Base-by-base conservation (phyloP, 1,284 basidiomycete species). In the Melampsora americana region DNA sequence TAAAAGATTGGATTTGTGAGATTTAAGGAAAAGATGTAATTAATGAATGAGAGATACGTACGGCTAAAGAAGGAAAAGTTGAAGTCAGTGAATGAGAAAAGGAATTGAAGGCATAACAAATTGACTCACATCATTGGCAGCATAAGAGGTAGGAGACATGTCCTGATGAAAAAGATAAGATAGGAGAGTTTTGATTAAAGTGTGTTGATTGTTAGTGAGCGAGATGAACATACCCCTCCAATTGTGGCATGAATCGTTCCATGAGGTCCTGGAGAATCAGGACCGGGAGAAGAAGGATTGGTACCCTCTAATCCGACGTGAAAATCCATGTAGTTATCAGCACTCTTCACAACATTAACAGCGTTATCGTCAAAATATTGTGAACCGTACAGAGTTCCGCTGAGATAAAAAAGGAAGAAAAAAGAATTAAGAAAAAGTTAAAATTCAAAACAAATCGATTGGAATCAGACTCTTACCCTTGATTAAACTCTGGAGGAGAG, bases 121-220 rank as follows among this genome's bases (percentile, higher is more conserved):
- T 1, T 16, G 18, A 30, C 71, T 74, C 46, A 74, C 71, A 48
- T 74, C 71, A 28, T 74, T 74, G 12, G 71, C 60, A 5, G 71
- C 71, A 44, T 74, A 66, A 28, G 71, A 66, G 23, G 64, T 74
- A 18, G 71, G 71, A 11, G 65, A 67, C 71, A 74, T 74, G 39
- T 74, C 71, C 71, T 74, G 39, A n/a, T 1, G 23, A 20, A 5
- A 18, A 56, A n/a, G n/a, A 28, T 28, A 44, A 39, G 11, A 23
- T 9, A 4, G 30, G 23, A 50, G 32, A 18, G n/a, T 71, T 9
- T 44, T 30, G 42, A 50, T 20, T 42, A 7, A 42, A 42, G 6
- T 42, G 42, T 12, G 12, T 11, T 42, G 42, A 42, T 5, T 28
- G 23, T n/a, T 5, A n/a, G 11, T 1, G 3, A 32, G 9, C 12